Evolutionary conservation across 225 moss, liverwort and hornwort genomes (phyloP), one percentile per base, ranked within the genome.

Genomic region (Rhytidiadelphus loreus): DNA sequence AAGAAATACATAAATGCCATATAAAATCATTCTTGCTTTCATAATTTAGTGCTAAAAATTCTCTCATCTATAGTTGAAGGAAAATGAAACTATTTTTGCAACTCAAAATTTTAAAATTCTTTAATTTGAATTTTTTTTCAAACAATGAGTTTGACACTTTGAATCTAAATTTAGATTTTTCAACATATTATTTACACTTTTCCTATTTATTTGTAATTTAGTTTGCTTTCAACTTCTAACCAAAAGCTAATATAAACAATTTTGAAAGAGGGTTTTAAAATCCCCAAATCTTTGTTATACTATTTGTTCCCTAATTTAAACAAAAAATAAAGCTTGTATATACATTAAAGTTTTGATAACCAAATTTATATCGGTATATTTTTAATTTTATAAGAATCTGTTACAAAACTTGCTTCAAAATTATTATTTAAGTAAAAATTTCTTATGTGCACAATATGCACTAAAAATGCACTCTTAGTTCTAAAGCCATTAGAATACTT

Each of bases 401-500:
- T 39, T 39, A 69, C 2, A 68, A n/a, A n/a, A 22, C 13, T 69
- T 39, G 8, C 11, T 24, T 69, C 39, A 39, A 69, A 69, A 69
- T 39, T 8, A 41, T 41, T 8, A 41, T 41, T 39, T 8, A 69
- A 24, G 24, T 39, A 25, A 25, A 25, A 25, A 41, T 25, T 41
- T 70, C 13, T 70, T 37, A 66, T n/a, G 3, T 7, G 0, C 7
- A 66, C 20, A 35, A 35, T 35, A 19, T 66, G 2, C 4, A 68
- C 23, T n/a, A 12, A 68, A n/a, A n/a, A n/a, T 68, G 7, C 1
- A n/a, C 0, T n/a, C 12, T 10, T 20, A 68, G 12, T 22, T n/a
- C 4, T 0, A 68, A n/a, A 37, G 12, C 7, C 23, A n/a, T 68
- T 22, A 0, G 22, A n/a, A 7, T n/a, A n/a, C 8, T 0, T 41